Base-by-base conservation (phyloP, 495 filamentous ascomycete species). In the Parathielavia appendiculata region DNA sequence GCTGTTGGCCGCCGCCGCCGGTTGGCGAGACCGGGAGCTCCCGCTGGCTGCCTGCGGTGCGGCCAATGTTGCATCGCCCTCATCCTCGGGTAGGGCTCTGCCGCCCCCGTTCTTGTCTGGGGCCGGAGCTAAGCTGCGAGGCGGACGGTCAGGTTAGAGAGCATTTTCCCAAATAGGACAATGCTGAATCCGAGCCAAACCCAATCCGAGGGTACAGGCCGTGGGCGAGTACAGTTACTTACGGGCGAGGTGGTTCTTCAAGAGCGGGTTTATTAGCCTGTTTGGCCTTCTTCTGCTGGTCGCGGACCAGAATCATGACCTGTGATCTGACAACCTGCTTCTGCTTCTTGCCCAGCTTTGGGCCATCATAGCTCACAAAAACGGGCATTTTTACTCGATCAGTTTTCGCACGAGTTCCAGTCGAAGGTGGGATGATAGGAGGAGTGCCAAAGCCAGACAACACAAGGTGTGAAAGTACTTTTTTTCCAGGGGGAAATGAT, bases 301-400 rank as follows among this genome's bases (percentile, higher is more conserved):
- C 47, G 47, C 47, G 47, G n/a, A 50, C 47, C n/a, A 36, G 16
- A 10, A 50, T 17, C 47, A 50, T 50, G 30, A 23, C 47, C 32
- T 32, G 32, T 0, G 47, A 50, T 32, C 47, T 35, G 3, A 50
- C 32, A 20, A 20, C 47, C 17, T 32, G 16, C 16, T 50, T 50
- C 9, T 50, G 47, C 9, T 50, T 17, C 4, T 19, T 50, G 47
- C 19, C 47, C 47, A 50, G 47, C 32, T 36, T 50, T 3, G 47
- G 47, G 9, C 47, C 47, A n/a, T 22, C 47, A 35, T 50, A 50
- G 17, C 36, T 50, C 17, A 50, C 47, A 11, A 50, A 50, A 17
- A 50, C 36, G 32, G 32, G n/a, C 47, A 50, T 50, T 32, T 20
- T 36, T 9, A 35, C n/a, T n/a, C n/a, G 20, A 19, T 5, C 34